A percentile compares a stretch with the other conserved stretches of the same genome.
These are phyloP conservation scores for Candida nonsorbophila DNA, from an alignment of 805 yeast species.

Conservation along the genomic window DNA sequence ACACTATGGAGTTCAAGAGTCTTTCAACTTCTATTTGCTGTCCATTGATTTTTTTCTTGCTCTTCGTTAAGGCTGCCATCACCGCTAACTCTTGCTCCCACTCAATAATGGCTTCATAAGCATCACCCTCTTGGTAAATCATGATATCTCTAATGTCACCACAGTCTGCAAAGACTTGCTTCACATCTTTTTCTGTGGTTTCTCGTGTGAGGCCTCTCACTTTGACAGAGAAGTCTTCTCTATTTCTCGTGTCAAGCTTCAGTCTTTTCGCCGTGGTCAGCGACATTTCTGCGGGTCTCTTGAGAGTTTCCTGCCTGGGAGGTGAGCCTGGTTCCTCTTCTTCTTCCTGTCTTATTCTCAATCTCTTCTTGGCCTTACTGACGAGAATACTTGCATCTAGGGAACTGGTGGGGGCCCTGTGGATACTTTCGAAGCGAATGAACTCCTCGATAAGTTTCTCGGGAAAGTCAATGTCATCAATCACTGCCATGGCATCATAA, in stretches of 20 bases:
- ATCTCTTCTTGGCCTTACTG: too few relatives aligned
- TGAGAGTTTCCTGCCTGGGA: too few relatives aligned
- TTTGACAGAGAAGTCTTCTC: conserved; percentile 59
- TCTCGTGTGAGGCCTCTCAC: conserved; percentile 43
- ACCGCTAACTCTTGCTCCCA: conserved; percentile 44
- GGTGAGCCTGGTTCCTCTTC: too few relatives aligned
- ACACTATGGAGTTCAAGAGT: conserved; percentile 48
- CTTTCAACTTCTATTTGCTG: conserved; percentile 41
- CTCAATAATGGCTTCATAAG: conserved; percentile 51
- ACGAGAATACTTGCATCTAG: too few relatives aligned
- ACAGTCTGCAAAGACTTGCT: conserved; percentile 51
- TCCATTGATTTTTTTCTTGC: conserved; percentile 42
- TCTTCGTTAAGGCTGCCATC: conserved; percentile 56
- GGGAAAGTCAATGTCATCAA: too few relatives aligned
- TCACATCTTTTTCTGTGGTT: conserved; percentile 33
- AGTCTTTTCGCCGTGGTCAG: too few relatives aligned
- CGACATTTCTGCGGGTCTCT: too few relatives aligned
- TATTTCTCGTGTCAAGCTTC: conserved; percentile 34
- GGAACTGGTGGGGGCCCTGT: too few relatives aligned
- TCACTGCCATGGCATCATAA: too few relatives aligned
- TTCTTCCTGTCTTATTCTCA: too few relatives aligned
- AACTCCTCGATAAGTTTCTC: too few relatives aligned
- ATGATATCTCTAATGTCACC: conserved; percentile 45
- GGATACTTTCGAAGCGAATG: too few relatives aligned
- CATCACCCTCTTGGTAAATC: conserved; percentile 8